These are phyloP conservation scores for Phaffia tasmanica DNA, from an alignment of 768 basidiomycete species.

Conservation along the genomic window DNA sequence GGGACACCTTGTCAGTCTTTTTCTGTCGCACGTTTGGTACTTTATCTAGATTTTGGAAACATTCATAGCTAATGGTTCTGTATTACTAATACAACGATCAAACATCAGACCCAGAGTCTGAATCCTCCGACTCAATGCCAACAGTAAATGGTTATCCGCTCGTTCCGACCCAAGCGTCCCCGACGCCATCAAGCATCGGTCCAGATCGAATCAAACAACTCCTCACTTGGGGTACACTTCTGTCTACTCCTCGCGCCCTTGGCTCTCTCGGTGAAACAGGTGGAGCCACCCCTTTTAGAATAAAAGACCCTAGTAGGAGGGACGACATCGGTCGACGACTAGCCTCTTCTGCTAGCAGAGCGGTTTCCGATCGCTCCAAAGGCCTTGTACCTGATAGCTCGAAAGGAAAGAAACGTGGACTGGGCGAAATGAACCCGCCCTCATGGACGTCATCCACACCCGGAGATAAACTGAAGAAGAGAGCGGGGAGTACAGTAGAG, in stretches of 20 bases:
- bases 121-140: constrained; percentile 31
- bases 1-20: constrained; percentile 70
- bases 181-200: constrained; percentile 69
- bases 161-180: constrained; percentile 75
- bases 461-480: constrained; percentile 14
- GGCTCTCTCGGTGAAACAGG: constrained; percentile 45
- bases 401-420: neutral
- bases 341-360: constrained; percentile 68
- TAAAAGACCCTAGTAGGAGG: constrained; percentile 63
- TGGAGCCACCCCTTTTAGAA: constrained; percentile 48
- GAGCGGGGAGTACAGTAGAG: constrained; percentile 10
- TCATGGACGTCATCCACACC: neutral
- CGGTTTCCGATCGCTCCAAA: constrained; percentile 47
- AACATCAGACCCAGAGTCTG: constrained; percentile 12
- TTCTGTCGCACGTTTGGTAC: neutral
- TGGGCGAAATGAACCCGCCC: constrained; percentile 9
- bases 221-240: constrained; percentile 94
- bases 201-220: constrained; percentile 76
- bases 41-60: neutral
- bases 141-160: constrained; percentile 53
- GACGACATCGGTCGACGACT: constrained; percentile 73
- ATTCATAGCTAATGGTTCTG: neutral
- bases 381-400: constrained; percentile 8
- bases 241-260: constrained; percentile 81
- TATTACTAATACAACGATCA: neutral